A percentile compares a stretch with the other conserved stretches of the same genome.
These are phyloP conservation scores for Gossypium bickii DNA, from an alignment of 345 rosid species.

Conservation along the genomic window DNA sequence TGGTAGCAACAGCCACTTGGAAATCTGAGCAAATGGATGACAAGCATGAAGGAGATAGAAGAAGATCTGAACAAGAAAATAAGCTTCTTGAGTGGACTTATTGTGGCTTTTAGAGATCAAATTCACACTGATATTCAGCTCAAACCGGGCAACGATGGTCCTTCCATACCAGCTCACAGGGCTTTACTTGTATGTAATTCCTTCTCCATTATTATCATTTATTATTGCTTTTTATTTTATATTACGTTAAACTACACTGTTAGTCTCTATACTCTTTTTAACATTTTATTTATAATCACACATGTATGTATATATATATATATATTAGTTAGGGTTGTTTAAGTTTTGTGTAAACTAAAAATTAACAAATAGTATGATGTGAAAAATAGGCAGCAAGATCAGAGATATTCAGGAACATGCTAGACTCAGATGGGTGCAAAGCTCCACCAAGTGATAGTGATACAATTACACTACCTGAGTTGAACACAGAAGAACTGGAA, in stretches of 20 bases:
- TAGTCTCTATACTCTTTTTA: no score
- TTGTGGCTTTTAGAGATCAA: constrained; percentile 42
- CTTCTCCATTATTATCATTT: not conserved
- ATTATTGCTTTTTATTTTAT: no score
- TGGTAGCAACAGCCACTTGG: constrained; percentile 42
- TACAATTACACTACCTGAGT: constrained; percentile 35
- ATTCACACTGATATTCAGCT: constrained; percentile 62
- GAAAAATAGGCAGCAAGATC: constrained; percentile 48
- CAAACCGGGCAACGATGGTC: constrained; percentile 51
- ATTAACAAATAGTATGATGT: not conserved
- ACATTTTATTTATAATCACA: no score
- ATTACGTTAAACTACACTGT: no score
- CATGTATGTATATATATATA: no score
- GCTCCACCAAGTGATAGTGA: constrained; percentile 42
- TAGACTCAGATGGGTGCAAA: constrained; percentile 49
- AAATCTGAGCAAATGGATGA: constrained; percentile 62
- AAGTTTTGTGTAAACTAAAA: no score
- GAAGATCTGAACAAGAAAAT: constrained; percentile 57
- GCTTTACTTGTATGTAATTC: constrained; percentile 61
- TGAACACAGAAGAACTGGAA: constrained; percentile 50
- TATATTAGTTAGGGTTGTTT: no score
- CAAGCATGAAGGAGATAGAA: constrained; percentile 53
- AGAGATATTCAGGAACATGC: constrained; percentile 48
- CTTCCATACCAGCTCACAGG: constrained; percentile 59
- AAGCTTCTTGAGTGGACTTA: constrained; percentile 50